Percentiles rank a stretch among this genome's conserved stretches.
phyloP scores from a whole-genome alignment of 2,329 filamentous ascomycete species.

The Aspergillus ibericus region DNA sequence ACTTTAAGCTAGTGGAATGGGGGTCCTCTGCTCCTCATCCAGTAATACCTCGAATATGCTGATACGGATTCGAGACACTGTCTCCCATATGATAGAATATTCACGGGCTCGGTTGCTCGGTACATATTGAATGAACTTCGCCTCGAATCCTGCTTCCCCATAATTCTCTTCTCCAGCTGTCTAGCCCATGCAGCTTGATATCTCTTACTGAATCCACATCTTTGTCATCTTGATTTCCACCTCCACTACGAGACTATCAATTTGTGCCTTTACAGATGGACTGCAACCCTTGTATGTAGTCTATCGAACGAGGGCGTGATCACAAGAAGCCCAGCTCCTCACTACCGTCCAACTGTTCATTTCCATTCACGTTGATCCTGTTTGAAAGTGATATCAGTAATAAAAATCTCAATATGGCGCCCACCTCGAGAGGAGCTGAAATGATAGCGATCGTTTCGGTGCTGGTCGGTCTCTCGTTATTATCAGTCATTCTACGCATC shows the following conservation, averaged over 20 bases:
- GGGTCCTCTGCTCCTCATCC: not conserved
- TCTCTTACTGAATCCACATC: not conserved
- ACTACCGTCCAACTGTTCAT: not conserved
- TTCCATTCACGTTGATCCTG: not conserved
- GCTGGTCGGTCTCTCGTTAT: slow-evolving; percentile 28
- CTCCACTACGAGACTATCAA: not conserved
- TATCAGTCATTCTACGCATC: slow-evolving; percentile 27
- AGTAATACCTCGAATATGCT: not conserved
- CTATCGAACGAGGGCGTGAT: not conserved
- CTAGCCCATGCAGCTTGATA: not conserved
- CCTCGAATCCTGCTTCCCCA: not conserved
- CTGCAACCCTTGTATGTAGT: not conserved
- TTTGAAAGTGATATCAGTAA: not conserved
- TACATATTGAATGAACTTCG: not conserved
- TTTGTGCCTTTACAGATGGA: not conserved
- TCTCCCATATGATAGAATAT: not conserved
- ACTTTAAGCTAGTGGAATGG: not conserved
- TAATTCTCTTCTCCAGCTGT: not conserved
- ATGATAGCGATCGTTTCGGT: slow-evolving; percentile 34
- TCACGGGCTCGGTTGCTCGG: not conserved
- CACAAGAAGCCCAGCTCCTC: not conserved
- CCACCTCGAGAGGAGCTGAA: slow-evolving; percentile 26
- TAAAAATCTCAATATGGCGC: slow-evolving; percentile 22
- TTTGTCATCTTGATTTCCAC: not conserved
- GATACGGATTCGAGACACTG: not conserved